A percentile compares a stretch with the other conserved stretches of the same genome.
These are phyloP conservation scores for Stenogyne calaminthoides DNA, from an alignment of 305 asterid genomes.

Conservation along the genomic window DNA sequence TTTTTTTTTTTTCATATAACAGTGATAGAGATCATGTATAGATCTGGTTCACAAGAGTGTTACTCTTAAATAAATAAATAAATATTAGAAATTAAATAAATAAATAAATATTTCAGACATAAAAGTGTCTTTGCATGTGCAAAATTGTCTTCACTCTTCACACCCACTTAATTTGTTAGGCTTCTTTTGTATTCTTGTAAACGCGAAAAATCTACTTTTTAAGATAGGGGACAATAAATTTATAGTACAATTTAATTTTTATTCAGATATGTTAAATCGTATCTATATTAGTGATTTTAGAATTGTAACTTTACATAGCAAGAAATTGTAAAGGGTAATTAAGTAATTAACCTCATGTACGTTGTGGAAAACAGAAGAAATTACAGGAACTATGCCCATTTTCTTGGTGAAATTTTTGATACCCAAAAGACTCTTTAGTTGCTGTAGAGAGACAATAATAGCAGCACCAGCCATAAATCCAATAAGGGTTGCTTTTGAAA, in stretches of 20 bases:
- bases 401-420: constrained; percentile 68
- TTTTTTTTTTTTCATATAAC: no score
- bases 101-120: constrained; percentile 26
- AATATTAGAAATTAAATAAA: neutral
- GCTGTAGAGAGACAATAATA: constrained; percentile 83
- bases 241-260: neutral
- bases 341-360: constrained; percentile 55
- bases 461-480: constrained; percentile 99
- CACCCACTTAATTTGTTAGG: constrained; percentile 11
- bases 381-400: constrained; percentile 83
- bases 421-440: constrained; percentile 78
- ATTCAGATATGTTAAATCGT: neutral
- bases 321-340: neutral
- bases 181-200: constrained; percentile 28
- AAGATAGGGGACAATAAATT: neutral
- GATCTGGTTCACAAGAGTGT: no score
- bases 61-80: no score
- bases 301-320: no score
- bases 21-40: no score
- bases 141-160: constrained; percentile 30
- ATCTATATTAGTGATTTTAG: neutral
- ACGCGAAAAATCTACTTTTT: constrained; percentile 20
- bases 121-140: constrained; percentile 39
- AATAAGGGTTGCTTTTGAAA: constrained; percentile 79
- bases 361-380: constrained; percentile 66